These are phyloP conservation scores for Apophysomyces trapeziformis DNA, from an alignment of 371 early-diverging fungal species.

Conservation along the genomic window DNA sequence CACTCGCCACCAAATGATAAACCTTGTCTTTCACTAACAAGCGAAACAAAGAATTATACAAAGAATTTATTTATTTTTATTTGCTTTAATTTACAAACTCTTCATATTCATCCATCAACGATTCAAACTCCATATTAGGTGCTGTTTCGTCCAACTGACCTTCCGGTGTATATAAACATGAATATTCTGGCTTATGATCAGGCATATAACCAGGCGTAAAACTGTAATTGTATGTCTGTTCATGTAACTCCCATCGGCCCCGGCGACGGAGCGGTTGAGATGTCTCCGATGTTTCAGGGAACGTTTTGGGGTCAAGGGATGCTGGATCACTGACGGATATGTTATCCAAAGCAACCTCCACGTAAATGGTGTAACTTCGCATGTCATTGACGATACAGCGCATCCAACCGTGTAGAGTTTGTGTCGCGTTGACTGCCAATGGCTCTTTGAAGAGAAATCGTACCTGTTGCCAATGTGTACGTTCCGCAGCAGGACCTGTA, in stretches of 20 bases:
- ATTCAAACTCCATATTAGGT: conserved; percentile 6
- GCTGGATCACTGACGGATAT: conserved; percentile 29
- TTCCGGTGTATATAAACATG: conserved; percentile 76
- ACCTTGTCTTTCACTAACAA: background rate
- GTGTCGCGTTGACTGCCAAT: conserved; percentile 92
- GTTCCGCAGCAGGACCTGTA: conserved; percentile 83
- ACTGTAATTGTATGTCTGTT: conserved; percentile 89
- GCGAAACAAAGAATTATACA: background rate
- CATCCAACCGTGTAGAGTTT: conserved; percentile 85
- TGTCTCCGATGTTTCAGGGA: conserved; percentile 18
- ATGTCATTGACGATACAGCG: conserved; percentile 86
- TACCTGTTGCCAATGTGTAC: conserved; percentile 98
- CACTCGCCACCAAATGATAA: too few relatives aligned
- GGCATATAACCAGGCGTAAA: conserved; percentile 63
- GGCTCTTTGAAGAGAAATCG: conserved; percentile 94
- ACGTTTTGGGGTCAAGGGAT: conserved; percentile 21
- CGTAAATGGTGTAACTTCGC: conserved; percentile 87
- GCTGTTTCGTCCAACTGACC: conserved; percentile 27
- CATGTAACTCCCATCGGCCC: conserved; percentile 90
- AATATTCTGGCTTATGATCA: conserved; percentile 68
- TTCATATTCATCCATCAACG: conserved; percentile 27
- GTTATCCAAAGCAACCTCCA: conserved; percentile 62
- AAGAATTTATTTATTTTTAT: background rate
- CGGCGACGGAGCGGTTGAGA: conserved; percentile 54
- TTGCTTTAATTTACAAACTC: conserved; percentile 25